Evolutionary conservation across 2,329 filamentous ascomycete genomes (phyloP), one percentile per base, ranked within the genome.

Genomic region (Apiospora saccharicola): DNA sequence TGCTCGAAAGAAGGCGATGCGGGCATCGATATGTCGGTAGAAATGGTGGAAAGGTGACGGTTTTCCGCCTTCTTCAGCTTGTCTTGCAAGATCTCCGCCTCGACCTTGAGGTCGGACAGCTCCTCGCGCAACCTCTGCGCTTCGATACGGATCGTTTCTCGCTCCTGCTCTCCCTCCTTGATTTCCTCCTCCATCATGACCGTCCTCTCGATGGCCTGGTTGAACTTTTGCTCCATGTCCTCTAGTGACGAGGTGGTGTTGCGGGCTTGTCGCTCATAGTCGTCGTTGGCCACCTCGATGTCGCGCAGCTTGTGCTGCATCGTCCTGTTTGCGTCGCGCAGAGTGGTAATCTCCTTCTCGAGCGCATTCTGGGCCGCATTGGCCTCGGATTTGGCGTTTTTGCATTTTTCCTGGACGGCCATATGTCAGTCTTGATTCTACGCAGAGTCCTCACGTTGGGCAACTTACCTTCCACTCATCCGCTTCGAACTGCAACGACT

Each of bases 161-260:
- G 91, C 82, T 99, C 96, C 83, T 97, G 93, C 80, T 99, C 96
- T 67, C 94, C 94, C 64, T 90, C 89, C 83, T 93, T 96, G 79
- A 98, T 93, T 82, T 98, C 96, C 82, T 98, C 95, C 81, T 99
- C 96, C 84, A 98, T 90, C 88, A 99, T 90, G 37, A 99, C 96
- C 13, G 89, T 91, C 71, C 96, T 89, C 84, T 99, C 96, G 77
- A 99, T 97, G 5, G 95, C 91, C 72, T 97, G 90, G 81, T 98
- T 98, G 83, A 96, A 98, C 83, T 98, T 99, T 74, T 93, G 96
- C 84, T 99, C 96, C 82, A 99, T 88, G 80, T 99, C 96, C 84
- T 99, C 96, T 74, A 98, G 90, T 69, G 96, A 98, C 64, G 95
- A 98, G 47, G 94, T 95, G 41, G 96, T 98, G 83, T 98, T 96